phyloP scores from a whole-genome alignment of 257 asterid species.

The Solanum habrochaites region DNA sequence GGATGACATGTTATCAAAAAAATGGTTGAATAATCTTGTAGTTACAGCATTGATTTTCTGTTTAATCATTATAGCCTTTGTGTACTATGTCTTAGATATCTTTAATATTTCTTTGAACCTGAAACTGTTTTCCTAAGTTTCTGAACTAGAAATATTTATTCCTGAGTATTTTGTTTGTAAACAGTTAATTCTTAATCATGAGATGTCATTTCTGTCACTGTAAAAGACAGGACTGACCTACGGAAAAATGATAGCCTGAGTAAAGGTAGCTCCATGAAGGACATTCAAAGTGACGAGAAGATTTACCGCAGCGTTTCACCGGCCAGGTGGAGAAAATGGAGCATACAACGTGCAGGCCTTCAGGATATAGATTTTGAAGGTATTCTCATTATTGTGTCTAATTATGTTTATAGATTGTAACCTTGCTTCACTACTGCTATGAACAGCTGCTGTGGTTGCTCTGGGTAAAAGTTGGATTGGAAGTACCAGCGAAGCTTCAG shows the following conservation, averaged over 20 bases:
- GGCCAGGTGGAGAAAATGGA: constrained; percentile 70
- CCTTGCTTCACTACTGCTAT: not conserved
- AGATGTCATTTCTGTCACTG: constrained; percentile 19
- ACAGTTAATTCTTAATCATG: constrained; percentile 10
- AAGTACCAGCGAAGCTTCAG: constrained; percentile 12
- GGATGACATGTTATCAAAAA: not conserved
- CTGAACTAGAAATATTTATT: not conserved
- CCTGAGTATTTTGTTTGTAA: not conserved
- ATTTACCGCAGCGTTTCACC: constrained; percentile 29
- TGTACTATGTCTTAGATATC: not conserved
- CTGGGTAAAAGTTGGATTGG: constrained; percentile 12
- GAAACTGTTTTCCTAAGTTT: not conserved
- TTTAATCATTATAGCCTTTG: not conserved
- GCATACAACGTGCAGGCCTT: constrained; percentile 39
- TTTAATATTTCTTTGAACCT: not conserved
- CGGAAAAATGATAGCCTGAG: constrained; percentile 20
- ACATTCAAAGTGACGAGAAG: constrained; percentile 7
- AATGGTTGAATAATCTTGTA: not conserved
- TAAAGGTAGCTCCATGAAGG: constrained; percentile 13
- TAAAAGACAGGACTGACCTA: constrained; percentile 37
- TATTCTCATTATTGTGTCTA: not conserved
- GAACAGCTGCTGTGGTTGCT: constrained; percentile 79
- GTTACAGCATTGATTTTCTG: not conserved
- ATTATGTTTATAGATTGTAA: not conserved
- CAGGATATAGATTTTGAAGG: constrained; percentile 52